A percentile compares a stretch with the other conserved stretches of the same genome.
Conservation (phyloP, 148 eudicot species). For the Silene latifolia region DNA sequence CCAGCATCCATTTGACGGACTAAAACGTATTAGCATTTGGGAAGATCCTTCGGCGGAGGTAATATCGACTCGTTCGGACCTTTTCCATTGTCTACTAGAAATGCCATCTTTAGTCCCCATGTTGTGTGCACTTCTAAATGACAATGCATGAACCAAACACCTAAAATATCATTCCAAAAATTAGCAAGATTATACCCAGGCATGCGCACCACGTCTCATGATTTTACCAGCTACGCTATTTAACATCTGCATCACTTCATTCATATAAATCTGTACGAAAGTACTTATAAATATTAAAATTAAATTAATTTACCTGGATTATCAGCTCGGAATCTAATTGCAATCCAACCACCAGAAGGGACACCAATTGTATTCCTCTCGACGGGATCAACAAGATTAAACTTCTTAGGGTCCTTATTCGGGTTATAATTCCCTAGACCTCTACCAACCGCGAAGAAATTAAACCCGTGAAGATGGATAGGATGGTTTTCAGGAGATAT, state of each 20-base stretch:
- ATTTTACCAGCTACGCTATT: too few relatives aligned
- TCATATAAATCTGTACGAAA: too few relatives aligned
- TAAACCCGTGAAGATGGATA: constrained; percentile 49
- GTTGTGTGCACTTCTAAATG: constrained; percentile 56
- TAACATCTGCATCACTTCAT: too few relatives aligned
- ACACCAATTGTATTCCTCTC: constrained; percentile 47
- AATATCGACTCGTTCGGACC: constrained; percentile 45
- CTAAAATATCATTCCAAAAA: constrained; percentile 16
- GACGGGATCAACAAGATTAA: constrained; percentile 54
- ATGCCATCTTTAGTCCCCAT: constrained; percentile 66
- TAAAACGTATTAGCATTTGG: constrained; percentile 31
- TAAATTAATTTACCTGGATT: constrained; percentile 40
- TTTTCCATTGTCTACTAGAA: constrained; percentile 52
- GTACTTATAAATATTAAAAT: too few relatives aligned
- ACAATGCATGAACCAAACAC: constrained; percentile 60
- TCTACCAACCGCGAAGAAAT: constrained; percentile 47
- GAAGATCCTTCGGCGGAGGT: constrained; percentile 53
- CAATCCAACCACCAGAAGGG: constrained; percentile 52
- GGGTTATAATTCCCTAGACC: constrained; percentile 50
- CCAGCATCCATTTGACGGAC: neutral
- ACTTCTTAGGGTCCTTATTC: constrained; percentile 31
- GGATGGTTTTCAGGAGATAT: constrained; percentile 49
- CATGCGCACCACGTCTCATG: too few relatives aligned
- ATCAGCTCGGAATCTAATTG: constrained; percentile 53
- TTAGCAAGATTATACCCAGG: neutral